Evolutionary conservation across 2,329 filamentous ascomycete species (phyloP), one percentile per base, ranked within the genome.

Genomic region (Ophiostoma australiae): DNA sequence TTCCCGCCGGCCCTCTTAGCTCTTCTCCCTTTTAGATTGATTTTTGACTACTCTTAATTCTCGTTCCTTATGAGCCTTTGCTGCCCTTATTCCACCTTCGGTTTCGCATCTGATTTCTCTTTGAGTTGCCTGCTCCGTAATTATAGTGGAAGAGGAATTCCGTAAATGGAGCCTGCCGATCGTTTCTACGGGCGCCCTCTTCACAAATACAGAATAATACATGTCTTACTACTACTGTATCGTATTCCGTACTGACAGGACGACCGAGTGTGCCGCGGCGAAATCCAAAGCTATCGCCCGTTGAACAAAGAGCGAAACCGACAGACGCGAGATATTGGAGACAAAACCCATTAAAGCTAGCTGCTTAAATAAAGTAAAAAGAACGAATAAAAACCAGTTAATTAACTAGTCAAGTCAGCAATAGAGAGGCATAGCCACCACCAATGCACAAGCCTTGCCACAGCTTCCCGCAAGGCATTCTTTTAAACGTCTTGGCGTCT

Each of bases 301-400:
- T 58, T 48, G 17, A 58, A 27, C 52, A 58, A 58, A 27, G 52
- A 58, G 23, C 52, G 52, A 27, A 58, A 58, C n/a, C 52, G 52
- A 58, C n/a, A 8, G n/a, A 27, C 10, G 52, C 52, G 52, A 58
- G 52, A 27, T 27, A 58, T n/a, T 48, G 44, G 44, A 48, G 44
- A 48, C 17, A 48, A 20, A 20, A 48, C n/a, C 17, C 17, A 48
- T 41, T 7, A 20, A 48, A 48, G 44, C 17, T 48, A 48, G 44
- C 7, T 7, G 17, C 20, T 48, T 17, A 27, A 27, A 23, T 11
- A 27, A 31, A 0, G 4, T 27, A 15, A 27, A 58, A 58, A 27
- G 1, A 11, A 11, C n/a, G 4, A 58, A 13, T 27, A 13, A 27
- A 58, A 23, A n/a, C 7, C 27, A 11, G 39, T 58, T 23, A 13